These are phyloP conservation scores for Haplosporangium gracile DNA, from an alignment of 192 early-diverging fungal species.

Conservation along the genomic window DNA sequence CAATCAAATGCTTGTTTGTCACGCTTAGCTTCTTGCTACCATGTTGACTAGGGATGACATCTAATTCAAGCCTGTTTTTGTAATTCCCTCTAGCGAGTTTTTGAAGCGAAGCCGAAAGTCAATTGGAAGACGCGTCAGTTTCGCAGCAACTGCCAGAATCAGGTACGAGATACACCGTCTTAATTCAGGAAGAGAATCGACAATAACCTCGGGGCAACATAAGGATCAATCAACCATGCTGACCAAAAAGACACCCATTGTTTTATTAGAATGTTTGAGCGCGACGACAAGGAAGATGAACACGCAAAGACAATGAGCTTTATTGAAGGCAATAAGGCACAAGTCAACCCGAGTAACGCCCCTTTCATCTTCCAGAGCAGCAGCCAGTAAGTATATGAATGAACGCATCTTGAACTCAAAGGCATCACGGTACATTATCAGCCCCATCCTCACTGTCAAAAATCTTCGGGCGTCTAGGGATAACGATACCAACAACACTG, in stretches of 20 bases:
- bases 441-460: not conserved
- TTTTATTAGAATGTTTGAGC: slow-evolving; percentile 48
- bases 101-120: slow-evolving; percentile 37
- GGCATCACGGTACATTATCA: not conserved
- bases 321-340: slow-evolving; percentile 25
- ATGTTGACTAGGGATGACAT: not conserved
- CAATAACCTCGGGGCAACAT: too few relatives aligned
- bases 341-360: not conserved
- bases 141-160: slow-evolving; percentile 51
- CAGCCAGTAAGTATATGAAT: slow-evolving; percentile 6
- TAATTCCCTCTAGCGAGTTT: slow-evolving; percentile 26
- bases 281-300: slow-evolving; percentile 48
- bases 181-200: not conserved
- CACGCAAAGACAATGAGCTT: slow-evolving; percentile 50
- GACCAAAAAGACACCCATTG: not conserved
- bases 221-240: not conserved
- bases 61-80: not conserved
- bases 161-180: slow-evolving; percentile 13
- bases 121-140: slow-evolving; percentile 47
- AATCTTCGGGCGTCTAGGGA: not conserved
- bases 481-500: slow-evolving; percentile 7
- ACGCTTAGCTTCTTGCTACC: not conserved
- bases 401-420: not conserved
- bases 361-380: slow-evolving; percentile 28
- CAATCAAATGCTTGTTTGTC: not conserved